phyloP scores from a whole-genome alignment of 1,284 basidiomycete genomes.

The Apiotrichum montevideense region DNA sequence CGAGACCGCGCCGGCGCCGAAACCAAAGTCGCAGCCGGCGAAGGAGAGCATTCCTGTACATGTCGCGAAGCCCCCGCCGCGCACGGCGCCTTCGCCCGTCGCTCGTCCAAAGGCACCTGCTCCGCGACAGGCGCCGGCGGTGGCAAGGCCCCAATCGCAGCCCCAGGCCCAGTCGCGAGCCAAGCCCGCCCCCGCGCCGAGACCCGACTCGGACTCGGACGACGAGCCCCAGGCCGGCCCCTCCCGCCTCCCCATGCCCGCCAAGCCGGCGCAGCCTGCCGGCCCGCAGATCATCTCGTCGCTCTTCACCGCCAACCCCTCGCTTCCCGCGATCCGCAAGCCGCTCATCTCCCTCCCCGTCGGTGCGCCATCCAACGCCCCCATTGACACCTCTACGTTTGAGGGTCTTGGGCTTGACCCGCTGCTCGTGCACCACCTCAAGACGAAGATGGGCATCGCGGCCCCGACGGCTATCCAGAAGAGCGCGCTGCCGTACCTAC shows the following conservation, averaged over 20 bases:
- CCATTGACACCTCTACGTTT: slow-evolving; percentile 70
- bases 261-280: slow-evolving; percentile 6
- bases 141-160: background rate
- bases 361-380: slow-evolving; percentile 72
- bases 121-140: background rate
- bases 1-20: slow-evolving; percentile 1
- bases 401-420: slow-evolving; percentile 71
- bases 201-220: background rate
- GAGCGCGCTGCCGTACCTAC: slow-evolving; percentile 67
- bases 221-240: slow-evolving; percentile 18
- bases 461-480: slow-evolving; percentile 91
- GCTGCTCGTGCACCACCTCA: slow-evolving; percentile 71
- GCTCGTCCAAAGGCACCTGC: background rate
- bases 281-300: slow-evolving; percentile 75
- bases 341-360: slow-evolving; percentile 17
- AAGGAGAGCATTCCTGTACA: background rate
- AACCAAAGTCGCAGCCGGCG: background rate
- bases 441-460: slow-evolving; percentile 70
- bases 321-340: slow-evolving; percentile 15
- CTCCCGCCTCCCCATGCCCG: slow-evolving; percentile 9
- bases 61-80: background rate
- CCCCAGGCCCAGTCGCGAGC: slow-evolving; percentile 6
- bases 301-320: slow-evolving; percentile 64
- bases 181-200: slow-evolving; percentile 5
- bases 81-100: background rate